Base-by-base conservation (phyloP, 225 moss, liverwort and hornwort genomes). In the Straminergon stramineum region DNA sequence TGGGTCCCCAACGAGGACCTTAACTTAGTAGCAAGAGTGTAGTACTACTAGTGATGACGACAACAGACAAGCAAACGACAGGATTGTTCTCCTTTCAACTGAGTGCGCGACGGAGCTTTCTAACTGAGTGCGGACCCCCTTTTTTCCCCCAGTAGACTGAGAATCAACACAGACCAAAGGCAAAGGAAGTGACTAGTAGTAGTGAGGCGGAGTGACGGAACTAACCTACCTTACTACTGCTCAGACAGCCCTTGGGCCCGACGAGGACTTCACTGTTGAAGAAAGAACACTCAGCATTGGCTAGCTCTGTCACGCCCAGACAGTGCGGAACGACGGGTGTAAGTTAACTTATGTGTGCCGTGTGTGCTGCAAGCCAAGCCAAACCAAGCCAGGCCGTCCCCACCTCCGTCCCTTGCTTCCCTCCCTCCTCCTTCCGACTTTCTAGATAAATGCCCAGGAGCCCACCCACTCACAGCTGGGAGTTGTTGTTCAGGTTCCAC, bases 21-120 rank as follows among this genome's bases (percentile, higher is more conserved):
- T 48, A 48, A 48, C 48, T 48, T 16, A 39, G 65, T 53, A 53
- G 63, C 30, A 55, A 74, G 73, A 58, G 68, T 57, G 58, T 28
- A 34, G 60, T 70, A 60, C 43, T 68, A 27, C 69, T 35, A 35
- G 43, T 69, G 68, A 69, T 18, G 60, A 81, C 65, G 65, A 57
- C 34, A 84, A 78, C 77, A 75, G 89, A 89, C 75, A 89, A 89
- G 89, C 91, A 91, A 56, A 70, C 56, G 86, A 86, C 89, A 91
- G 89, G 89, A 82, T 78, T 79, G 65, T 88, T 55, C 73, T 63
- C 79, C 83, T 53, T 76, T 55, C 53, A 84, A 87, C 68, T 24
- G 66, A 64, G 65, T 17, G 66, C 63, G 82, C 63, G 63, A 22
- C 30, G n/a, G 83, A 56, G 66, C 66, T 81, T 56, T 56, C 87